Evolutionary conservation across 169 alveolate species (phyloP).

Genomic region (Cryptosporidium xiaoi): DNA sequence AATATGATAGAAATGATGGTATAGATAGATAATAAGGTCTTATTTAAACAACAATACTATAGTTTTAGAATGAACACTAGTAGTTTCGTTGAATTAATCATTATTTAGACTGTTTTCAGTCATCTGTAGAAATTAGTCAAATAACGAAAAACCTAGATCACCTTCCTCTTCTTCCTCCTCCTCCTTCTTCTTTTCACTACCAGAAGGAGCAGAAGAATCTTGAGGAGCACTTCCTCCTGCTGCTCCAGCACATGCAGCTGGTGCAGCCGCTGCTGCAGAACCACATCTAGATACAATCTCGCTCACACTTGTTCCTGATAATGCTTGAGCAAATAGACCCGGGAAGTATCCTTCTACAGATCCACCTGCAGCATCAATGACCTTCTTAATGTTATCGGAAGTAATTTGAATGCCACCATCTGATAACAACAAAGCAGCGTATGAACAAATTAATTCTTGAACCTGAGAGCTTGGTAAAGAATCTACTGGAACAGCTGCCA

Average conservation of each 20-base stretch:
- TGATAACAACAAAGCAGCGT: constrained; percentile 63
- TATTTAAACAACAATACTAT: constrained; percentile 70
- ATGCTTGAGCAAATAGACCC: constrained; percentile 71
- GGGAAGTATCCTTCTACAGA: constrained; percentile 68
- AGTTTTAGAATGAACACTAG: constrained; percentile 35
- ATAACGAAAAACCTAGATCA: constrained; percentile 74
- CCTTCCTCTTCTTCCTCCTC: constrained; percentile 73
- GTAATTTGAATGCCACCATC: constrained; percentile 68
- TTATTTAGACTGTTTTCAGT: neutral
- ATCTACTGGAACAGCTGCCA: constrained; percentile 71
- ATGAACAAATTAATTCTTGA: constrained; percentile 68
- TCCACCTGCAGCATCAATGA: constrained; percentile 68
- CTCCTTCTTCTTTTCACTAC: constrained; percentile 44
- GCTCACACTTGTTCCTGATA: constrained; percentile 33
- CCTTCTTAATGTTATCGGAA: constrained; percentile 63
- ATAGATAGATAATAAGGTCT: constrained; percentile 20
- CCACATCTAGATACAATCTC: constrained; percentile 63
- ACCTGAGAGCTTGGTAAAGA: constrained; percentile 56
- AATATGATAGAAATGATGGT: neutral
- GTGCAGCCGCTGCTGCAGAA: constrained; percentile 61
- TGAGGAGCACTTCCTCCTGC: constrained; percentile 29
- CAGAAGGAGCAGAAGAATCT: constrained; percentile 27
- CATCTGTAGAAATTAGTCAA: constrained; percentile 30
- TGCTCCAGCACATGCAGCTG: constrained; percentile 44
- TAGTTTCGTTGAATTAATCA: constrained; percentile 13